Evolutionary conservation across 495 filamentous ascomycete genomes (phyloP).

Genomic region (Pyronema domesticum): DNA sequence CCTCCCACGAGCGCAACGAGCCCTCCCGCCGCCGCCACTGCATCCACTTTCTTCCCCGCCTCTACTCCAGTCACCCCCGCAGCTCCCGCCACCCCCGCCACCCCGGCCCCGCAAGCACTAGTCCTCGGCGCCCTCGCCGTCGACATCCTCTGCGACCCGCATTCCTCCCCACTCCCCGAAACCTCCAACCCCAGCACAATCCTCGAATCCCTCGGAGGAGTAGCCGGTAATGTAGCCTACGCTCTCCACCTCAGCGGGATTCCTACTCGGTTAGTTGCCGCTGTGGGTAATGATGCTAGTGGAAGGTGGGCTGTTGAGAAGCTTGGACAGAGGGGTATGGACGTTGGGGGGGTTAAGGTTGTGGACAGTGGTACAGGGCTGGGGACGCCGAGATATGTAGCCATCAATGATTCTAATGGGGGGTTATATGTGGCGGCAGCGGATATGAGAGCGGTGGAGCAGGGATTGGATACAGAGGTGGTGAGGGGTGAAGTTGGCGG

Average conservation of each 20-base stretch:
- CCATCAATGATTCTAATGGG: slow-evolving; percentile 67
- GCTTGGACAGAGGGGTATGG: slow-evolving; percentile 44
- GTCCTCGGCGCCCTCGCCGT: slow-evolving; percentile 81
- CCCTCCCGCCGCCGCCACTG: no score
- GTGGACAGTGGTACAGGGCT: slow-evolving; percentile 29
- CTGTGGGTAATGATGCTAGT: slow-evolving; percentile 38
- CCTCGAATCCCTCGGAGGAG: slow-evolving; percentile 70
- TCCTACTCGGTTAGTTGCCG: slow-evolving; percentile 27
- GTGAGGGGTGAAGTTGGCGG: not conserved
- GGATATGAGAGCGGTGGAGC: slow-evolving; percentile 45
- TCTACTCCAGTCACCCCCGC: not conserved
- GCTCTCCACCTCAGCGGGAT: slow-evolving; percentile 43
- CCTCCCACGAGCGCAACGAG: no score
- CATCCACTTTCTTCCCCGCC: not conserved
- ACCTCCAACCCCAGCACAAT: slow-evolving; percentile 80
- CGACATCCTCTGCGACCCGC: slow-evolving; percentile 61
- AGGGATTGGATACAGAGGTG: not conserved
- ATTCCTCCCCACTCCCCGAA: slow-evolving; percentile 37
- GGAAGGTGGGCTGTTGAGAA: slow-evolving; percentile 50
- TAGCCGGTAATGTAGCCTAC: slow-evolving; percentile 79
- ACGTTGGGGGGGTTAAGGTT: slow-evolving; percentile 42
- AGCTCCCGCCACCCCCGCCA: not conserved
- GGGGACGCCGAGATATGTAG: slow-evolving; percentile 71
- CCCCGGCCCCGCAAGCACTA: slow-evolving; percentile 30
- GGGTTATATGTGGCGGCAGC: slow-evolving; percentile 77